These are phyloP conservation scores for Candida nonsorbophila DNA, from an alignment of 805 yeast genomes.

Conservation along the genomic window DNA sequence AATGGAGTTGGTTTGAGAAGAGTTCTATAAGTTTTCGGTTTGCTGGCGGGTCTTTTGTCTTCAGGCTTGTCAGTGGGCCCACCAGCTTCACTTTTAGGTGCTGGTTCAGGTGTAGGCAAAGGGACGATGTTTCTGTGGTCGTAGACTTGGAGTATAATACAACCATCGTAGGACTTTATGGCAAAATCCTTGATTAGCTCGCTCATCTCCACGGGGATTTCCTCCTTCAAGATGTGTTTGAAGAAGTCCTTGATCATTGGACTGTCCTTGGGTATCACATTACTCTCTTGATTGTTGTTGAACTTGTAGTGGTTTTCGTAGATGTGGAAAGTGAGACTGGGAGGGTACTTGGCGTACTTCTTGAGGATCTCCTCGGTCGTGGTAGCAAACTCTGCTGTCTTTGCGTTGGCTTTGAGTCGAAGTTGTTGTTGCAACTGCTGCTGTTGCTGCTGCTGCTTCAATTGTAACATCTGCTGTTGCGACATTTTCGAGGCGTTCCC, in stretches of 20 bases:
- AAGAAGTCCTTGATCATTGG: conserved; percentile 76
- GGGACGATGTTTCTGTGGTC: conserved; percentile 64
- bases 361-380: conserved; percentile 67
- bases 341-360: conserved; percentile 71
- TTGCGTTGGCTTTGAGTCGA: too few species aligned
- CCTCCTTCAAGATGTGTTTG: conserved; percentile 71
- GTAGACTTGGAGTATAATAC: conserved; percentile 76
- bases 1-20: conserved; percentile 75
- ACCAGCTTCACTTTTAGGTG: not conserved
- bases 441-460: conserved; percentile 10
- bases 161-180: conserved; percentile 82
- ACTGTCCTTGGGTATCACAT: conserved; percentile 69
- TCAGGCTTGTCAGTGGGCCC: conserved; percentile 1
- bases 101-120: too few species aligned
- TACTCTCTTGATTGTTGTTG: conserved; percentile 81
- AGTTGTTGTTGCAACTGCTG: conserved; percentile 4
- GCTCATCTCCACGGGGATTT: conserved; percentile 82
- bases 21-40: conserved; percentile 74
- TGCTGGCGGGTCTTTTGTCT: conserved; percentile 18
- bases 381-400: conserved; percentile 49
- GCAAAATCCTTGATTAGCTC: conserved; percentile 88
- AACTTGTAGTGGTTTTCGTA: conserved; percentile 89
- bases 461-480: conserved; percentile 6
- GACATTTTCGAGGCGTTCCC: too few species aligned
- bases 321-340: conserved; percentile 84